Evolutionary conservation across 1,139 yeast genomes (phyloP).

Genomic region (Pichia sp.): DNA sequence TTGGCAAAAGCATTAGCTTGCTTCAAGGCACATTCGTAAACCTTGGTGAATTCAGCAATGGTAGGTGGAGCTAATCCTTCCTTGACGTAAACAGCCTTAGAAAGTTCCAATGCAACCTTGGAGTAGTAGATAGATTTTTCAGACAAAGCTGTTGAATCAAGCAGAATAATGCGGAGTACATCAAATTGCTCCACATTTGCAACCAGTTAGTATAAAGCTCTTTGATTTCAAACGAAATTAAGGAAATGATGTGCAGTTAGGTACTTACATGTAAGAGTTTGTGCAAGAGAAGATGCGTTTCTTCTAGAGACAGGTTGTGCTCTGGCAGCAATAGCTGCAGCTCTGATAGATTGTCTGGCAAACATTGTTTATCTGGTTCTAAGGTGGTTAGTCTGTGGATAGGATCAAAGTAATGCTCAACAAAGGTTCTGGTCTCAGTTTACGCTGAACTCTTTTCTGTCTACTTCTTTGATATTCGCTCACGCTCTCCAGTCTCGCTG

Average conservation of each 20-base stretch:
- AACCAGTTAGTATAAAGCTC: slow-evolving; percentile 6
- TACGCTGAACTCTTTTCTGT: neutral
- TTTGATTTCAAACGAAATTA: neutral
- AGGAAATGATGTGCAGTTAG: neutral
- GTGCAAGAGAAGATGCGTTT: slow-evolving; percentile 28
- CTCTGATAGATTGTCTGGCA: slow-evolving; percentile 33
- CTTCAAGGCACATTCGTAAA: slow-evolving; percentile 54
- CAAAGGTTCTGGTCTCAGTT: neutral
- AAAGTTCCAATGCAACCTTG: slow-evolving; percentile 83
- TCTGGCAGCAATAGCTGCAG: slow-evolving; percentile 26
- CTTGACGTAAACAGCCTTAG: slow-evolving; percentile 83
- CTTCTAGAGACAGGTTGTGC: slow-evolving; percentile 29
- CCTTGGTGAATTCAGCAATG: slow-evolving; percentile 69
- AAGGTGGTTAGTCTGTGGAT: neutral
- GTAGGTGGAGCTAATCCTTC: slow-evolving; percentile 95
- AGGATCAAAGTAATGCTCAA: neutral
- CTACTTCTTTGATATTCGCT: neutral
- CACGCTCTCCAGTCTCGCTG: neutral
- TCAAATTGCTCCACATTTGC: neutral
- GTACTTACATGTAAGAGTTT: slow-evolving; percentile 29
- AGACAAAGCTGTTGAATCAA: slow-evolving; percentile 27
- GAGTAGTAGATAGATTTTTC: slow-evolving; percentile 75
- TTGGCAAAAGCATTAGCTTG: slow-evolving; percentile 40
- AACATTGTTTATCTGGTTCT: slow-evolving; percentile 25
- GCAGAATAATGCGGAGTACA: neutral